Evolutionary conservation across 148 eudicot species (phyloP).

Genomic region (Simmondsia chinensis): DNA sequence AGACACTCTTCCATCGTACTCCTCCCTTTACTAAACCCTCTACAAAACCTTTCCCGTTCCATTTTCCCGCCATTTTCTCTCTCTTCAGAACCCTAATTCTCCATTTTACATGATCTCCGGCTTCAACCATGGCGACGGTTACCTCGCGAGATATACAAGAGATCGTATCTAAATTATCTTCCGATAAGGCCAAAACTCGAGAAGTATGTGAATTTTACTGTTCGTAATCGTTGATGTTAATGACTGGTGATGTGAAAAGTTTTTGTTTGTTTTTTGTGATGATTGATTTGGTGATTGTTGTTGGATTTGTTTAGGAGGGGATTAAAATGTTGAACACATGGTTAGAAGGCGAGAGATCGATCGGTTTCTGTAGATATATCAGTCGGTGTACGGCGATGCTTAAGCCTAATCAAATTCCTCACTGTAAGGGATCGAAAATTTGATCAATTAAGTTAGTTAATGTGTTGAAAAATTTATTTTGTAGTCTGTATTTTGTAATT

Average conservation of each 20-base stretch:
- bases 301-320: conserved; percentile 57
- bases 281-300: neutral
- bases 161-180: conserved; percentile 56
- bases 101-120: neutral
- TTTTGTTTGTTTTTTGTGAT: neutral
- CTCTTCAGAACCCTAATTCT: neutral
- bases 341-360: conserved; percentile 75
- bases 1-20: neutral
- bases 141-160: conserved; percentile 71
- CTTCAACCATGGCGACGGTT: conserved; percentile 28
- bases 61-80: conserved; percentile 26
- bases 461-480: neutral
- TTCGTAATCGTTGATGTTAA: neutral
- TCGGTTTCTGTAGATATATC: conserved; percentile 53
- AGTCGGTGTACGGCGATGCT: conserved; percentile 53
- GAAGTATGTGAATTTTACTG: conserved; percentile 35
- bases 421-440: conserved; percentile 38
- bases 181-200: conserved; percentile 66
- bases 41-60: conserved; percentile 1
- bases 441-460: neutral
- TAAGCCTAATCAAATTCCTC: conserved; percentile 50
- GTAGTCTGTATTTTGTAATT: neutral
- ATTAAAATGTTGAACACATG: conserved; percentile 71
- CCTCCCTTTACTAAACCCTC: conserved; percentile 1
- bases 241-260: neutral